phyloP scores from a whole-genome alignment of 176 grass and related monocot genomes.

The Cenchrus americanus region DNA sequence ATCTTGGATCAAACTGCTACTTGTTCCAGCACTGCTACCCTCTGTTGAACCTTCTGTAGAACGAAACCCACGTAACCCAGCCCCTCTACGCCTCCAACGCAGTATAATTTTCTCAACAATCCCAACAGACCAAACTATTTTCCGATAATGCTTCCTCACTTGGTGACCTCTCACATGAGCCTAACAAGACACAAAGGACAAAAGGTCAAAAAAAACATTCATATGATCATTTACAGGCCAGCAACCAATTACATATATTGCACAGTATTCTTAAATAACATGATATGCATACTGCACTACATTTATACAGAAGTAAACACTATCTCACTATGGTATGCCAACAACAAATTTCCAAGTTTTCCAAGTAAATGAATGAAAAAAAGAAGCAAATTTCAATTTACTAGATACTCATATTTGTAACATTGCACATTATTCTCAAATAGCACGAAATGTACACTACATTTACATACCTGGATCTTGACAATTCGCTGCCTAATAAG shows the following conservation, averaged over 20 bases:
- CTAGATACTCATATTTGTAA: background rate
- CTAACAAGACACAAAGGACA: constrained; percentile 35
- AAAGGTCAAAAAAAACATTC: constrained; percentile 15
- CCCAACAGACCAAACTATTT: constrained; percentile 77
- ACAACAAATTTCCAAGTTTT: background rate
- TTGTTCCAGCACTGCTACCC: constrained; percentile 28
- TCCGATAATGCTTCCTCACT: constrained; percentile 76
- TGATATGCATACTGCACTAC: background rate
- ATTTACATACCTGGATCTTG: constrained; percentile 80
- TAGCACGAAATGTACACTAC: background rate
- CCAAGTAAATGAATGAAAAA: background rate
- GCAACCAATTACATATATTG: background rate
- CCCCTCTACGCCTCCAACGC: constrained; percentile 74
- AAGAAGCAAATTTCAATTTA: constrained; percentile 22
- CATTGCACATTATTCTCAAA: background rate
- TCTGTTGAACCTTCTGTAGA: constrained; percentile 47
- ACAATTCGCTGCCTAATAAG: constrained; percentile 64
- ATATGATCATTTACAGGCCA: background rate
- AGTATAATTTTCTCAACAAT: constrained; percentile 81
- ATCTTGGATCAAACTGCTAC: constrained; percentile 21
- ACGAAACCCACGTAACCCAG: constrained; percentile 76
- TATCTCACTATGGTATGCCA: background rate
- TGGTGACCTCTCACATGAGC: constrained; percentile 86
- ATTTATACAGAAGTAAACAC: constrained; percentile 19
- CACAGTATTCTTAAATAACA: background rate